Evolutionary conservation across 2,329 filamentous ascomycete genomes (phyloP).

Genomic region (Chalaropsis thielavioides): DNA sequence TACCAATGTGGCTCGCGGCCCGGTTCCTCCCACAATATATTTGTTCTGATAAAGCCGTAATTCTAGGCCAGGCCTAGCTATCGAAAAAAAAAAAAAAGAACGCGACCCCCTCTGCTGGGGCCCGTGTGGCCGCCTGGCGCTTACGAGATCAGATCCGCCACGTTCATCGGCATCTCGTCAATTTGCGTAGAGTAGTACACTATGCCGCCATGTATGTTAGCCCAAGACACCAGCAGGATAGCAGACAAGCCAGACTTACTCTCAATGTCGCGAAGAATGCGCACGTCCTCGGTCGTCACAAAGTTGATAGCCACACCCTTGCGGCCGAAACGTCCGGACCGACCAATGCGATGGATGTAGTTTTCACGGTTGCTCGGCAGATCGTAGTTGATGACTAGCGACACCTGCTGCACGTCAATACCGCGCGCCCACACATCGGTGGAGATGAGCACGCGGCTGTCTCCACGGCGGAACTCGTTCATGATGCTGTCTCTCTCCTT

Average conservation of each 20-base stretch:
- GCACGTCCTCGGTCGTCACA: conserved; percentile 93
- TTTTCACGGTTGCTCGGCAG: conserved; percentile 97
- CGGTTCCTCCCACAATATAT: conserved; percentile 19
- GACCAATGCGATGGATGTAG: conserved; percentile 96
- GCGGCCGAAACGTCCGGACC: conserved; percentile 85
- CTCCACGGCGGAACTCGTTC: conserved; percentile 96
- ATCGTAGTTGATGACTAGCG: conserved; percentile 97
- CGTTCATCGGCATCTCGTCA: conserved; percentile 98
- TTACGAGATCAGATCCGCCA: conserved; percentile 46
- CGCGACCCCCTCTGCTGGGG: background rate
- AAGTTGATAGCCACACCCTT: conserved; percentile 99
- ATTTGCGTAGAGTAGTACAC: conserved; percentile 95
- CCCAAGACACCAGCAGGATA: background rate
- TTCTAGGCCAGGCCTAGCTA: conserved; percentile 3
- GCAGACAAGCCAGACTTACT: conserved; percentile 37
- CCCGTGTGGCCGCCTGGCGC: background rate
- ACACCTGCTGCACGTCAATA: conserved; percentile 98
- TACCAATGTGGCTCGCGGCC: conserved; percentile 12
- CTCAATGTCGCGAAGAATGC: conserved; percentile 94
- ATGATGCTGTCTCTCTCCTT: conserved; percentile 98
- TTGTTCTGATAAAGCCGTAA: conserved; percentile 5
- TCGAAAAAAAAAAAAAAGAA: no score
- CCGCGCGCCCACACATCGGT: conserved; percentile 97
- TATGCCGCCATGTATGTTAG: conserved; percentile 29
- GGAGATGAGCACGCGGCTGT: conserved; percentile 88